These are phyloP conservation scores for Polytrichum formosum DNA, from an alignment of 225 moss, liverwort and hornwort species.

Conservation along the genomic window DNA sequence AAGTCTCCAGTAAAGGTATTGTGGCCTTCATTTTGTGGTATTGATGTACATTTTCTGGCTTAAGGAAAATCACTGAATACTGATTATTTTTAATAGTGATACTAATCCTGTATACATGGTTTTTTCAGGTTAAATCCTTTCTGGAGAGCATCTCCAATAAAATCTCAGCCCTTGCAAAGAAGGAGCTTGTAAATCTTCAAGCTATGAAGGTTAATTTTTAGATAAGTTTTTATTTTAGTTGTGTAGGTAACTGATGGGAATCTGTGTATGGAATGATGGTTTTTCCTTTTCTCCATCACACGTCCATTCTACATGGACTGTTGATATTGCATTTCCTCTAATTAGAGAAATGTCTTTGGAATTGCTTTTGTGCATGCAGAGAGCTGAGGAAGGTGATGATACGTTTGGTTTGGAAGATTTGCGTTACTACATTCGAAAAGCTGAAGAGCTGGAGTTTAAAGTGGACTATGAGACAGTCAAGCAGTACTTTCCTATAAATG, in stretches of 20 bases:
- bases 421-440: constrained; percentile 91
- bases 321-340: too few relatives aligned
- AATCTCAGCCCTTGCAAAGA: constrained; percentile 80
- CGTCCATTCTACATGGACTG: too few relatives aligned
- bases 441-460: constrained; percentile 85
- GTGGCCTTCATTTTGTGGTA: not conserved
- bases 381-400: constrained; percentile 78
- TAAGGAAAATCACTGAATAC: not conserved
- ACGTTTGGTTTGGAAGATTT: constrained; percentile 83
- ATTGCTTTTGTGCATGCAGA: constrained; percentile 39
- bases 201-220: constrained; percentile 69
- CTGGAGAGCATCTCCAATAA: constrained; percentile 73
- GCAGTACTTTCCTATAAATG: constrained; percentile 90
- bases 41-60: constrained; percentile 3
- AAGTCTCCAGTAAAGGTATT: constrained; percentile 78
- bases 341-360: too few relatives aligned
- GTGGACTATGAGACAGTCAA: constrained; percentile 91
- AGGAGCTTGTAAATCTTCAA: constrained; percentile 77
- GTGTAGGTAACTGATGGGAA: too few relatives aligned
- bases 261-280: too few relatives aligned
- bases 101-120: not conserved
- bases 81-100: not conserved
- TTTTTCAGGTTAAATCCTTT: constrained; percentile 71
- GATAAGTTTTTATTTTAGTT: too few relatives aligned
- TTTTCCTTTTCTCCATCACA: too few relatives aligned